Percentiles rank a stretch among this genome's conserved stretches.
These are phyloP conservation scores for Stereocaulon alpinum DNA, from an alignment of 495 filamentous ascomycete genomes.

Conservation along the genomic window DNA sequence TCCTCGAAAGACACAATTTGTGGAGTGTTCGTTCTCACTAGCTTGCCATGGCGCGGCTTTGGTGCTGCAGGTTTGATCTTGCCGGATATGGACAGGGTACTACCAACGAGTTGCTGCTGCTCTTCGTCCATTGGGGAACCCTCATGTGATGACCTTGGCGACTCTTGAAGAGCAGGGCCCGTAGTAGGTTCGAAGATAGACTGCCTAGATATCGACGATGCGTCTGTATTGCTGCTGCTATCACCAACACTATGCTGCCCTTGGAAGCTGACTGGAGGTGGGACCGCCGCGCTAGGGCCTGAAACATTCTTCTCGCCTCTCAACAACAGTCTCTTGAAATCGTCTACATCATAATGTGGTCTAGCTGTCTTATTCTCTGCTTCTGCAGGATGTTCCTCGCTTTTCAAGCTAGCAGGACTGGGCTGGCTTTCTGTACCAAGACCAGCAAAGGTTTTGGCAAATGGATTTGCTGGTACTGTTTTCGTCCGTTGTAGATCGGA, in stretches of 20 bases:
- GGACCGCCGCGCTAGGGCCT: not conserved
- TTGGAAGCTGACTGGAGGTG: conserved; percentile 14
- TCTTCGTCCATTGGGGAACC: conserved; percentile 30
- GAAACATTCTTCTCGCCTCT: conserved; percentile 37
- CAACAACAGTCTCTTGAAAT: conserved; percentile 50
- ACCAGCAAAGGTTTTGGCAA: conserved; percentile 15
- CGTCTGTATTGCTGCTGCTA: conserved; percentile 38
- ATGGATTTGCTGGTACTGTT: conserved; percentile 14
- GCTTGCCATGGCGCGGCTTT: conserved; percentile 56
- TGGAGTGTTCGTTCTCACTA: conserved; percentile 38
- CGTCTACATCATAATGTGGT: conserved; percentile 49
- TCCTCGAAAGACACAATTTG: conserved; percentile 24
- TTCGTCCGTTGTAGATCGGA: not conserved
- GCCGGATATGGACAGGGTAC: conserved; percentile 14
- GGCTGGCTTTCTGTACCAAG: conserved; percentile 2
- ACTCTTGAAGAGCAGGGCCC: conserved; percentile 26
- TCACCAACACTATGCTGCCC: conserved; percentile 24
- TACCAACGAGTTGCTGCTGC: conserved; percentile 29
- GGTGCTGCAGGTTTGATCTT: conserved; percentile 47
- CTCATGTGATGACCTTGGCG: conserved; percentile 39
- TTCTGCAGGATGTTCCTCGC: not conserved
- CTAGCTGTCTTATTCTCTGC: not conserved
- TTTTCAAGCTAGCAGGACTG: not conserved
- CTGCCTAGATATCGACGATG: conserved; percentile 36
- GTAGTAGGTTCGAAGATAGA: conserved; percentile 33